phyloP scores from a whole-genome alignment of 441 rosid genomes.

The Gossypium davidsonii region DNA sequence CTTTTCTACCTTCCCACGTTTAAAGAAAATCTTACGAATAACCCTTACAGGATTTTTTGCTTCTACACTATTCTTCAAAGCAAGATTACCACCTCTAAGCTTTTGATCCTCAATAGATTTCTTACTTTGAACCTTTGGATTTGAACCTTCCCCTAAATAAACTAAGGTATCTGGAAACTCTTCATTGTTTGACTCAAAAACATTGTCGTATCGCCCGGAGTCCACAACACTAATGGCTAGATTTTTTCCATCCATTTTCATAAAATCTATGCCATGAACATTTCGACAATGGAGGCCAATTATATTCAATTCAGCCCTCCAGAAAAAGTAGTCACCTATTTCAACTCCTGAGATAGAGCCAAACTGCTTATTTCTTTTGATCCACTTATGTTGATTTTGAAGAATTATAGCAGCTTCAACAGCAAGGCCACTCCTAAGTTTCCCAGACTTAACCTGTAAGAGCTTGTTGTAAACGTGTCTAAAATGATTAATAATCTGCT shows the following conservation, averaged over 20 bases:
- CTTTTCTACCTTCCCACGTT: slow-evolving; percentile 13
- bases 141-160: slow-evolving; percentile 11
- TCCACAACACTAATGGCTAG: slow-evolving; percentile 74
- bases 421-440: slow-evolving; percentile 17
- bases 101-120: slow-evolving; percentile 77
- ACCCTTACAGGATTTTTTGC: slow-evolving; percentile 71
- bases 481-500: slow-evolving; percentile 62
- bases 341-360: slow-evolving; percentile 81
- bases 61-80: slow-evolving; percentile 50
- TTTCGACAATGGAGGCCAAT: slow-evolving; percentile 64
- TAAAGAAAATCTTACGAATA: slow-evolving; percentile 43
- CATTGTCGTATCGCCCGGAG: slow-evolving; percentile 73
- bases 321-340: slow-evolving; percentile 82
- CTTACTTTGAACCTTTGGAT: slow-evolving; percentile 24
- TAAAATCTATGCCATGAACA: slow-evolving; percentile 68
- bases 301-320: slow-evolving; percentile 60
- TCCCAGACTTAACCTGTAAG: slow-evolving; percentile 46
- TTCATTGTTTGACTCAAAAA: slow-evolving; percentile 46
- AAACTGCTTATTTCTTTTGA: slow-evolving; percentile 37
- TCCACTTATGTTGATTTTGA: slow-evolving; percentile 34
- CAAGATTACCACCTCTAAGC: slow-evolving; percentile 69
- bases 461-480: slow-evolving; percentile 50
- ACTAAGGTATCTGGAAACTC: not conserved
- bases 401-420: slow-evolving; percentile 40
- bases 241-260: slow-evolving; percentile 28